Percentiles rank a stretch among this genome's conserved stretches.
These are phyloP conservation scores for Antrodiella citrinella DNA, from an alignment of 768 basidiomycete genomes.

Conservation along the genomic window DNA sequence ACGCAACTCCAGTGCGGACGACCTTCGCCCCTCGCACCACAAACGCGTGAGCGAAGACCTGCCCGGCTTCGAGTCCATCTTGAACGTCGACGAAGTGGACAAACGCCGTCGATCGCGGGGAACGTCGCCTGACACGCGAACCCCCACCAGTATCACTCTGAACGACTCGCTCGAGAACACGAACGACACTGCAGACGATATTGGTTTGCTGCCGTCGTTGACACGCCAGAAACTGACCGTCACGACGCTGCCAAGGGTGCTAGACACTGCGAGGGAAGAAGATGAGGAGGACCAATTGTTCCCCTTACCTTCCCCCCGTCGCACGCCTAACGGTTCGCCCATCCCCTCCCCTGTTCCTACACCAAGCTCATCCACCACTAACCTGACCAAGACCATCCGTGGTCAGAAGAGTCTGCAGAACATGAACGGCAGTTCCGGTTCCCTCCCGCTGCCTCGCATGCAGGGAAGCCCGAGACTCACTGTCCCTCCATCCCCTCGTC, in stretches of 20 bases:
- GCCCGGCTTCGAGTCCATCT: slow-evolving; percentile 20
- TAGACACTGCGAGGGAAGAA: slow-evolving; percentile 24
- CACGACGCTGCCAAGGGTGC: slow-evolving; percentile 11
- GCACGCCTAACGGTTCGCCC: slow-evolving; percentile 40
- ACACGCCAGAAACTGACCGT: slow-evolving; percentile 1
- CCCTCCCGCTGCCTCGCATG: neutral
- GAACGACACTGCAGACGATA: slow-evolving; percentile 4
- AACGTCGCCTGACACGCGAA: too few species aligned
- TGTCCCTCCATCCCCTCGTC: neutral
- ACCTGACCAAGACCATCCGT: neutral
- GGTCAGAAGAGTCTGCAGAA: slow-evolving; percentile 1
- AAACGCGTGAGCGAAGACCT: slow-evolving; percentile 14
- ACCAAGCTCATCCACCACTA: neutral
- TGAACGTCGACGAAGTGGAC: slow-evolving; percentile 61
- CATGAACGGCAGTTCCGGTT: neutral
- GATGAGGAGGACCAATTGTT: slow-evolving; percentile 41
- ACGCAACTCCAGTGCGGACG: slow-evolving; percentile 29
- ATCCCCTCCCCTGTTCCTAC: slow-evolving; percentile 7
- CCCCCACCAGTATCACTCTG: slow-evolving; percentile 7
- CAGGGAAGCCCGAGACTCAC: neutral
- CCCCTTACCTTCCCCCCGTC: slow-evolving; percentile 50
- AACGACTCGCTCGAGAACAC: slow-evolving; percentile 1
- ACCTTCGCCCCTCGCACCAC: slow-evolving; percentile 9
- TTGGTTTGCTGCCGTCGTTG: slow-evolving; percentile 6
- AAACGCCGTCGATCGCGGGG: slow-evolving; percentile 36